These are phyloP conservation scores for Citrus australasica DNA, from an alignment of 345 rosid genomes.

Conservation along the genomic window DNA sequence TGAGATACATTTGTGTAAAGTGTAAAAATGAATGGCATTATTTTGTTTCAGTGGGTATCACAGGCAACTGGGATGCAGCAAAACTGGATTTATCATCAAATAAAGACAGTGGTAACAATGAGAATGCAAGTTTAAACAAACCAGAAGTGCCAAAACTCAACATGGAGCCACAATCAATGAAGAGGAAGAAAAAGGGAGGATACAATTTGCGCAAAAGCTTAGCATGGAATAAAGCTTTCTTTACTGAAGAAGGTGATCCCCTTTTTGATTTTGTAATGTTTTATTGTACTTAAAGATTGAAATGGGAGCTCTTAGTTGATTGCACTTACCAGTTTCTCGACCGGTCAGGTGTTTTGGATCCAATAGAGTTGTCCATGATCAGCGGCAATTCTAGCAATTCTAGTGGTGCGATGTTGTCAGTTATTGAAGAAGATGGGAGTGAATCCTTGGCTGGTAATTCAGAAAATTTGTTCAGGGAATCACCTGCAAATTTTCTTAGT, in stretches of 20 bases:
- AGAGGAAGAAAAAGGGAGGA: constrained; percentile 80
- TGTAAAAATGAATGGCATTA: background rate
- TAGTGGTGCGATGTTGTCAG: constrained; percentile 44
- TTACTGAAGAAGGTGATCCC: constrained; percentile 78
- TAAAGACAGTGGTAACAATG: constrained; percentile 37
- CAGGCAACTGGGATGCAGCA: constrained; percentile 10
- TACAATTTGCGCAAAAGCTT: constrained; percentile 85
- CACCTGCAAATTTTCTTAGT: constrained; percentile 33
- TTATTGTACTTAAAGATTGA: background rate
- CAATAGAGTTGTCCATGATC: constrained; percentile 65
- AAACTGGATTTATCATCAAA: constrained; percentile 15
- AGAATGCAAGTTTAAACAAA: constrained; percentile 44
- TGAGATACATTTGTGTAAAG: background rate
- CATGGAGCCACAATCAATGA: constrained; percentile 74
- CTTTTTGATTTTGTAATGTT: background rate
- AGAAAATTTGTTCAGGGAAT: constrained; percentile 42
- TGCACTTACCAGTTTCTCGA: constrained; percentile 6
- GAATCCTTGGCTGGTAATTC: constrained; percentile 44
- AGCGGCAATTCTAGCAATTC: constrained; percentile 38
- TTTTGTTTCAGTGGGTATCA: constrained; percentile 25
- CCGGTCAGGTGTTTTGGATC: constrained; percentile 62
- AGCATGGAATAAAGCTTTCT: constrained; percentile 88
- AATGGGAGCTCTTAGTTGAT: background rate
- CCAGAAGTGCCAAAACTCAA: constrained; percentile 47
- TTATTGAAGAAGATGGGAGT: constrained; percentile 52